Evolutionary conservation across 176 grass and related monocot species (phyloP).

Genomic region (Oropetium thomaeum): DNA sequence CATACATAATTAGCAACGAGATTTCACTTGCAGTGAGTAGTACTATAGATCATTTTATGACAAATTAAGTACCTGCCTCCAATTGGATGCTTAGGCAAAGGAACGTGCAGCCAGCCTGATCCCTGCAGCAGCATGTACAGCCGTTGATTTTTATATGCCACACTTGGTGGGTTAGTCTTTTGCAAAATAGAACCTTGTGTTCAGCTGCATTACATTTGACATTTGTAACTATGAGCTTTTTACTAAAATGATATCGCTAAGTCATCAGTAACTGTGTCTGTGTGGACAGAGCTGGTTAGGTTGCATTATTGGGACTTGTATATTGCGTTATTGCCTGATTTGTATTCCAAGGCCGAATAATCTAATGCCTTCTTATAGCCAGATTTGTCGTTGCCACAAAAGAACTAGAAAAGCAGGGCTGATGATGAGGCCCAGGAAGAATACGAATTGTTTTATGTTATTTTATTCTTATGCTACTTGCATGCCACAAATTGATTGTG

Average conservation of each 20-base stretch:
- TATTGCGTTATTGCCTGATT: neutral
- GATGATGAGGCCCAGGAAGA: conserved; percentile 9
- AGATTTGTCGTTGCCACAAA: conserved; percentile 36
- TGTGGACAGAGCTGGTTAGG: conserved; percentile 21
- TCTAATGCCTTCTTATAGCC: conserved; percentile 35
- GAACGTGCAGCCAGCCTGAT: conserved; percentile 52
- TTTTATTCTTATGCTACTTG: conserved; percentile 30
- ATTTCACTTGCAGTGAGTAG: conserved; percentile 19
- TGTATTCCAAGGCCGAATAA: conserved; percentile 17
- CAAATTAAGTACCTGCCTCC: conserved; percentile 1
- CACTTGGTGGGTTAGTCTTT: conserved; percentile 27
- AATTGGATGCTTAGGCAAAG: conserved; percentile 15
- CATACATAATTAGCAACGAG: conserved; percentile 2
- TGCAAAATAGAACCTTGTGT: neutral
- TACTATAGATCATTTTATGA: conserved; percentile 3
- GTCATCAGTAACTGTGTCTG: neutral
- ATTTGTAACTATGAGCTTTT: conserved; percentile 7
- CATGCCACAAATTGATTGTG: conserved; percentile 14
- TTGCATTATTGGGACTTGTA: neutral
- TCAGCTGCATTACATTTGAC: neutral
- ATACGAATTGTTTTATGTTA: conserved; percentile 25
- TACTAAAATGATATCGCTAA: neutral
- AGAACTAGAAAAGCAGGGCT: conserved; percentile 25
- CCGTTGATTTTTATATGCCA: conserved; percentile 26
- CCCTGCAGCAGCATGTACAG: conserved; percentile 34